Conservation (phyloP, 2,329 filamentous ascomycete species). For the Phoma herbarum region DNA sequence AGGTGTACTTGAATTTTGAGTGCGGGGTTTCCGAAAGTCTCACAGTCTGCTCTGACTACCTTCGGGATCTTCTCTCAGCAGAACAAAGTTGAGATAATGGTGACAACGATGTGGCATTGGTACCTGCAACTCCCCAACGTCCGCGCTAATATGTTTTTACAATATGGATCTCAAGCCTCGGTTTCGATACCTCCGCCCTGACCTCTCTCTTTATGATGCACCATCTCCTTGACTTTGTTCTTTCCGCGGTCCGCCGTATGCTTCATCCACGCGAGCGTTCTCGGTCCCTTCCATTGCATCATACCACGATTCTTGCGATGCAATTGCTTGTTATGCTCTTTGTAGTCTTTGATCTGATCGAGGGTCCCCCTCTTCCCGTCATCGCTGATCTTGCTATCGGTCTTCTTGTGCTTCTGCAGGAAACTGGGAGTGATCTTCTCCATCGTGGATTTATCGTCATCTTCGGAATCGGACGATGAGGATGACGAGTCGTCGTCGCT, state of each 20-base stretch:
- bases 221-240: slow-evolving; percentile 55
- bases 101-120: not conserved
- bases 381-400: slow-evolving; percentile 35
- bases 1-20: not conserved
- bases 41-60: not conserved
- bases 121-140: slow-evolving; percentile 8
- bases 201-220: slow-evolving; percentile 65
- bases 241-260: slow-evolving; percentile 64
- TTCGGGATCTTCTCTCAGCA: not conserved
- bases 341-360: slow-evolving; percentile 65
- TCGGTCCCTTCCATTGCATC: slow-evolving; percentile 75
- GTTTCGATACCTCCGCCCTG: slow-evolving; percentile 71
- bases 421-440: slow-evolving; percentile 37
- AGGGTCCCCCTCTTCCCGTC: slow-evolving; percentile 57
- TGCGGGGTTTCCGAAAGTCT: not conserved
- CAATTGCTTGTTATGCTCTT: slow-evolving; percentile 39
- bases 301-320: slow-evolving; percentile 68
- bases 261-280: slow-evolving; percentile 66
- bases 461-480: slow-evolving; percentile 30
- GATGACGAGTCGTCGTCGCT: slow-evolving; percentile 49
- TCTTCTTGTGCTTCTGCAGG: slow-evolving; percentile 34
- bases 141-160: slow-evolving; percentile 1
- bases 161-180: slow-evolving; percentile 62
- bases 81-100: not conserved
- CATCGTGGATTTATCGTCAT: slow-evolving; percentile 26